Evolutionary conservation across 2,329 filamentous ascomycete species (phyloP).

Genomic region (Tolypocladium capitatum): DNA sequence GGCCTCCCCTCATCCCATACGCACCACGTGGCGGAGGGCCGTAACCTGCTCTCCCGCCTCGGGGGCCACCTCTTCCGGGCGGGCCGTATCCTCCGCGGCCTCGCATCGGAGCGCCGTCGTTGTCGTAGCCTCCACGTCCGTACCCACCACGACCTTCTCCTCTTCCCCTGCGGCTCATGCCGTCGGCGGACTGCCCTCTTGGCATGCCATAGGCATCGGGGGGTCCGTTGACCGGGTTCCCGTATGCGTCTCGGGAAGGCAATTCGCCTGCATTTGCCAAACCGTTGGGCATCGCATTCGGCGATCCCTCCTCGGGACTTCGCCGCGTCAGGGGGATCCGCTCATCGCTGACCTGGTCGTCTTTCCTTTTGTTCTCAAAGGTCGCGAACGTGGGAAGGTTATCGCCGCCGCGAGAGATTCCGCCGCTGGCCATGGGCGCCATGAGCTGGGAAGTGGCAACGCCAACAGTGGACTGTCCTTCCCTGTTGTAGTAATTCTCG

Average conservation of each 20-base stretch:
- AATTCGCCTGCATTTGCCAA: conserved; percentile 23
- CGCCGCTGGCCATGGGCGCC: conserved; percentile 42
- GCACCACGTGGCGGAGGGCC: conserved; percentile 17
- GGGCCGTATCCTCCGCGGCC: conserved; percentile 28
- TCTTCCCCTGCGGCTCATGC: conserved; percentile 39
- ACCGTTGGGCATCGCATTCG: conserved; percentile 29
- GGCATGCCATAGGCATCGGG: conserved; percentile 33
- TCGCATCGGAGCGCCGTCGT: conserved; percentile 26
- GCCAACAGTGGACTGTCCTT: conserved; percentile 35
- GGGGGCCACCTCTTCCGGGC: conserved; percentile 26
- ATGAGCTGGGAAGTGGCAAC: conserved; percentile 37
- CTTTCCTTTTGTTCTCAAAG: conserved; percentile 54
- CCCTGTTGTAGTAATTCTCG: conserved; percentile 73
- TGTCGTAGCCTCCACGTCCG: conserved; percentile 36
- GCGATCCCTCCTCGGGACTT: conserved; percentile 46
- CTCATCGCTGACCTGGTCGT: conserved; percentile 53
- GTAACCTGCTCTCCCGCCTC: conserved; percentile 20
- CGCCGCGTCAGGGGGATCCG: conserved; percentile 55
- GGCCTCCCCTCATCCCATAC: conserved; percentile 18
- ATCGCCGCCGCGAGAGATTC: conserved; percentile 34
- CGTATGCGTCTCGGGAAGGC: conserved; percentile 48
- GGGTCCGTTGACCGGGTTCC: conserved; percentile 37
- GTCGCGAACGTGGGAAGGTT: conserved; percentile 44
- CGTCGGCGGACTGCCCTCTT: conserved; percentile 32
- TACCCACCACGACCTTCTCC: conserved; percentile 32